Percentiles rank a stretch among this genome's conserved stretches.
Conservation (phyloP, 2,329 filamentous ascomycete genomes). For the Acephala macrosclerotiorum region DNA sequence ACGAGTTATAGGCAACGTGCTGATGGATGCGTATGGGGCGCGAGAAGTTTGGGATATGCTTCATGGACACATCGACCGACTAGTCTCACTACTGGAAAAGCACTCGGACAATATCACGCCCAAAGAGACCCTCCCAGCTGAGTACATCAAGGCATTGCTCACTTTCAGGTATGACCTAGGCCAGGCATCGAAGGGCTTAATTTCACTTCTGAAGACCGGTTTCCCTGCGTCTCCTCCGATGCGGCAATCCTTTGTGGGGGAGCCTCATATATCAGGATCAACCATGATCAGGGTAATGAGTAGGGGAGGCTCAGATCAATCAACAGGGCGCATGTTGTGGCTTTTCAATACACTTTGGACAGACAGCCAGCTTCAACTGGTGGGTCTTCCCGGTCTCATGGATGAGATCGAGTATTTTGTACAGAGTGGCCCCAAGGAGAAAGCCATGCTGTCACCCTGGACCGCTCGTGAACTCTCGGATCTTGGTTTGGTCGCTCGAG, state of each 20-base stretch:
- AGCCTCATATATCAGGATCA: constrained; percentile 40
- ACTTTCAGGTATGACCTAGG: constrained; percentile 49
- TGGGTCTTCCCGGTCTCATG: constrained; percentile 28
- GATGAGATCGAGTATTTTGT: constrained; percentile 31
- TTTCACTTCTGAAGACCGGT: constrained; percentile 40
- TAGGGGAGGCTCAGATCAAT: not conserved
- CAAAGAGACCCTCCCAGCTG: constrained; percentile 46
- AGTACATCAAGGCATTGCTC: constrained; percentile 50
- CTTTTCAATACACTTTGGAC: constrained; percentile 27
- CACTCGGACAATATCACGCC: constrained; percentile 45
- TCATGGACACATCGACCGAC: constrained; percentile 34
- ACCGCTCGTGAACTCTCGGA: constrained; percentile 24
- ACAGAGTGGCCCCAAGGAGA: constrained; percentile 30
- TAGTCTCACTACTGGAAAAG: constrained; percentile 44
- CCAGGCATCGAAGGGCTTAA: constrained; percentile 44
- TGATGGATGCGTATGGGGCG: constrained; percentile 44
- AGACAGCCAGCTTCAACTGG: constrained; percentile 11
- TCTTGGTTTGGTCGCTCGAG: constrained; percentile 28
- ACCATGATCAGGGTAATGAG: constrained; percentile 21
- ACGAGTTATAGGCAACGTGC: constrained; percentile 46
- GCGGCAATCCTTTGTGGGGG: constrained; percentile 46
- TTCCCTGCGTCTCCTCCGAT: constrained; percentile 49
- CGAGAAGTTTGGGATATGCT: constrained; percentile 27
- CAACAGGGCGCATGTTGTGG: constrained; percentile 15
- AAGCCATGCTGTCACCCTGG: constrained; percentile 31